Conservation (phyloP, 1,284 basidiomycete genomes). For the Leccinum cinnamomeum region DNA sequence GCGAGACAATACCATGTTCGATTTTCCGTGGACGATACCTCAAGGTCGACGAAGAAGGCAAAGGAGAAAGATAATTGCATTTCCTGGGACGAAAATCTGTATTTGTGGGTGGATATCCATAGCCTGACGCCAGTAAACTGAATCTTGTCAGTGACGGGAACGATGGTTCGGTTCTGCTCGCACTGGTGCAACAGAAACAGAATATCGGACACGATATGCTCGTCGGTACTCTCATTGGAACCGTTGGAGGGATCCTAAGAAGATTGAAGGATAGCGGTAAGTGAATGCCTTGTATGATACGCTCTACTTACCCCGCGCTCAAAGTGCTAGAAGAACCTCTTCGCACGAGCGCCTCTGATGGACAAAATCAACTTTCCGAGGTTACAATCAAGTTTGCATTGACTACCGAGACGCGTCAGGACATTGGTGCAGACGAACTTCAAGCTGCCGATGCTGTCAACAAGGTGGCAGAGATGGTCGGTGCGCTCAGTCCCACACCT, state of each 20-base stretch:
- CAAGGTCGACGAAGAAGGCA: constrained; percentile 10
- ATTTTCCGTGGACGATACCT: constrained; percentile 12
- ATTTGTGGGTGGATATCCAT: constrained; percentile 19
- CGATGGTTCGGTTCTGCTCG: constrained; percentile 11
- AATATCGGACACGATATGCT: constrained; percentile 4
- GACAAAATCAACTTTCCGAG: not conserved
- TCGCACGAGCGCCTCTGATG: not conserved
- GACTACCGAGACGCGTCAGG: not conserved
- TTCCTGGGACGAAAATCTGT: constrained; percentile 20
- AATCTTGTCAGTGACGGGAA: constrained; percentile 16
- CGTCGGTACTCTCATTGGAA: constrained; percentile 16
- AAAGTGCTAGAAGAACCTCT: constrained; percentile 22
- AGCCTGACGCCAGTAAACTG: not conserved
- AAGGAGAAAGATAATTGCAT: constrained; percentile 11
- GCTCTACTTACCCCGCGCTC: constrained; percentile 1
- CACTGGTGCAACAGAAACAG: constrained; percentile 13
- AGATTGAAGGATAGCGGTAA: constrained; percentile 22
- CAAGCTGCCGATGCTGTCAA: constrained; percentile 22
- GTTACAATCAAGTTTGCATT: constrained; percentile 21
- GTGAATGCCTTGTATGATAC: not conserved
- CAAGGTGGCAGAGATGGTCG: constrained; percentile 1
- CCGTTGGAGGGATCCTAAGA: constrained; percentile 8
- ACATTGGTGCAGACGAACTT: constrained; percentile 1
- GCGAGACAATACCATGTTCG: constrained; percentile 16
- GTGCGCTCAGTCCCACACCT: not conserved